Evolutionary conservation across 23 red algal species (phyloP).

Genomic region (Chondrus crispus): DNA sequence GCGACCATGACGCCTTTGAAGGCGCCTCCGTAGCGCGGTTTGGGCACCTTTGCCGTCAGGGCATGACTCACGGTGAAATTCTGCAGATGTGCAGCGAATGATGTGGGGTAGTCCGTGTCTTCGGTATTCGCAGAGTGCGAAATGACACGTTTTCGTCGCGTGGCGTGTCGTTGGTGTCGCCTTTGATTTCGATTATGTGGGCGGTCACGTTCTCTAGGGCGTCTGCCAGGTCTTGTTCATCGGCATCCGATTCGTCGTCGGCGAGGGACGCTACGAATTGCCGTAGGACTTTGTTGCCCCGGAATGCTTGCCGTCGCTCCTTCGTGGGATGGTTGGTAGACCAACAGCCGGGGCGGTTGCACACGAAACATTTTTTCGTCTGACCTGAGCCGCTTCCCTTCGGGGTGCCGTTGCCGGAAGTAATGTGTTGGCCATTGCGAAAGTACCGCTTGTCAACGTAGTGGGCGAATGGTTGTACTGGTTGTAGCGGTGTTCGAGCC

Average conservation of each 20-base stretch:
- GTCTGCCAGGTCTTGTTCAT: neutral
- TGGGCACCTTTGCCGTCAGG: neutral
- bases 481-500: neutral
- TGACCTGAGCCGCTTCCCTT: too few species aligned
- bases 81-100: neutral
- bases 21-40: neutral
- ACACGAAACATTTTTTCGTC: neutral
- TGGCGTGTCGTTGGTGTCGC: neutral
- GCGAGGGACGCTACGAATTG: neutral
- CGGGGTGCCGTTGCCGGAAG: neutral
- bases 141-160: neutral
- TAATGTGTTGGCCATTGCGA: neutral
- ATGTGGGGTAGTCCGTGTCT: neutral
- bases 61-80: neutral
- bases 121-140: neutral
- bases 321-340: neutral
- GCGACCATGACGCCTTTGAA: slow-evolving; percentile 22
- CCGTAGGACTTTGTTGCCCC: neutral
- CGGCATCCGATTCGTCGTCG: neutral
- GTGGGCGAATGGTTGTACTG: neutral
- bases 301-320: neutral
- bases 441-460: neutral
- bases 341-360: neutral
- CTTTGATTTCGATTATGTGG: neutral
- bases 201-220: neutral